These are phyloP conservation scores for Saturnispora bothae DNA, from an alignment of 805 yeast species.

Conservation along the genomic window DNA sequence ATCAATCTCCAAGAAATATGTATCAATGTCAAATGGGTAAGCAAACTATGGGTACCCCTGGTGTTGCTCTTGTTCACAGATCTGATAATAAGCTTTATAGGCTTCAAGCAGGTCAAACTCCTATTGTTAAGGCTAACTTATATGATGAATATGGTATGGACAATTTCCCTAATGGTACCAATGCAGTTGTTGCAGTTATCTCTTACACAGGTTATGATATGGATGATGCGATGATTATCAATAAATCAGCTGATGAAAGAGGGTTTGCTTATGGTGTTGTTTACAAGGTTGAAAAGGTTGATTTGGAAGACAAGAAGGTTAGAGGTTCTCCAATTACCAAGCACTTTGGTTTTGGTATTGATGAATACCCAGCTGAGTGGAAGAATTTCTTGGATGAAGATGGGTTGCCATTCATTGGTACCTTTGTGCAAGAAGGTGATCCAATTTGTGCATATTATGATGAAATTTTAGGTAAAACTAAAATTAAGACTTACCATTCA, in stretches of 20 bases:
- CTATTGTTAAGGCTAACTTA: constrained; percentile 85
- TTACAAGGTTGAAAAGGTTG: constrained; percentile 88
- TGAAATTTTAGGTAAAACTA: constrained; percentile 83
- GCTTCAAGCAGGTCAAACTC: constrained; percentile 92
- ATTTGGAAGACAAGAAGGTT: constrained; percentile 63
- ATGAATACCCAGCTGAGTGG: constrained; percentile 90
- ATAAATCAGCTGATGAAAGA: constrained; percentile 94
- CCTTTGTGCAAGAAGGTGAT: constrained; percentile 85
- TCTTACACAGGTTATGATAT: constrained; percentile 99
- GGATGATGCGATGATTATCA: constrained; percentile 99
- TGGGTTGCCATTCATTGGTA: constrained; percentile 87
- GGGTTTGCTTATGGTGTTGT: constrained; percentile 98
- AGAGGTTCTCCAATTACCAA: constrained; percentile 92
- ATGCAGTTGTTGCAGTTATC: constrained; percentile 97
- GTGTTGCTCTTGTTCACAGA: constrained; percentile 85
- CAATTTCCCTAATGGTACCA: constrained; percentile 95
- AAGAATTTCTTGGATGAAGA: constrained; percentile 78
- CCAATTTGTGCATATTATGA: constrained; percentile 91
- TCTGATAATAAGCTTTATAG: constrained; percentile 92
- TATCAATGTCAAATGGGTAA: constrained; percentile 99
- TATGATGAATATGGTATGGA: constrained; percentile 97
- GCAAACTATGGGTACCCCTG: constrained; percentile 99
- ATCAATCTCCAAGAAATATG: constrained; percentile 99
- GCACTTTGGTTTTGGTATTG: constrained; percentile 89
- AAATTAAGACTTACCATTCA: constrained; percentile 85